Base-by-base conservation (phyloP, 176 grass and related monocot genomes). In the Echinochloa phyllopogon region DNA sequence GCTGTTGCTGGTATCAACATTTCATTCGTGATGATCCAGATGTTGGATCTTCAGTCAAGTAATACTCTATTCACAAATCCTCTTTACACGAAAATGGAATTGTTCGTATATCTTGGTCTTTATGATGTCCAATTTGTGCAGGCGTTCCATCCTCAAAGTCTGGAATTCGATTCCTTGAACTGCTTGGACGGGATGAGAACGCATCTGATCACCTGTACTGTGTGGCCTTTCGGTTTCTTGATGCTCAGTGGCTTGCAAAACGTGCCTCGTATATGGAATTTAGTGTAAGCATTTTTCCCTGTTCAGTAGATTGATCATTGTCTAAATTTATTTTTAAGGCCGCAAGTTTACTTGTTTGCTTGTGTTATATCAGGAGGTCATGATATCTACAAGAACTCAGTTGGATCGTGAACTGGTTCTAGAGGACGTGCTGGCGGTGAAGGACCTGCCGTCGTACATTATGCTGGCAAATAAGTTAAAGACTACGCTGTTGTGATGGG, bases 241-340 rank as follows among this genome's bases (percentile, higher is more conserved):
- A 98, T 89, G 93, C 93, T 69, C 91, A 94, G 63, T 98, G 96
- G 96, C 93, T 98, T 16, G 89, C 84, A 55, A 95, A 93, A 79
- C 85, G 85, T 58, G 96, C 96, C 70, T 98, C 96, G 4, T 98
- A 98, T 78, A 95, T 98, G 96, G 93, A 98, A 82, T 98, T 98
- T 69, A 94, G 94, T 89, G 96, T 95, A 82, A 90, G 72, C 50
- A 18, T 77, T 14, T 33, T 27, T 21, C 6, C 83, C 7, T 73
- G 8, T 20, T 64, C 0, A 73, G 25, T 81, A 48, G 18, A 37
- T 61, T 33, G 21, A 69, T 16, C 37, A 16, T 65, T 85, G 42
- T 62, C 18, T 73, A 17, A 8, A 1, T 51, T 39, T 65, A 2
- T 4, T 70, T 53, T 48, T 21, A 37, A 27, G 37, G 33, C 20